Percentiles rank a stretch among this genome's conserved stretches.
These are phyloP conservation scores for Tetracentron sinense DNA, from an alignment of 164 flowering plant species.

Conservation along the genomic window DNA sequence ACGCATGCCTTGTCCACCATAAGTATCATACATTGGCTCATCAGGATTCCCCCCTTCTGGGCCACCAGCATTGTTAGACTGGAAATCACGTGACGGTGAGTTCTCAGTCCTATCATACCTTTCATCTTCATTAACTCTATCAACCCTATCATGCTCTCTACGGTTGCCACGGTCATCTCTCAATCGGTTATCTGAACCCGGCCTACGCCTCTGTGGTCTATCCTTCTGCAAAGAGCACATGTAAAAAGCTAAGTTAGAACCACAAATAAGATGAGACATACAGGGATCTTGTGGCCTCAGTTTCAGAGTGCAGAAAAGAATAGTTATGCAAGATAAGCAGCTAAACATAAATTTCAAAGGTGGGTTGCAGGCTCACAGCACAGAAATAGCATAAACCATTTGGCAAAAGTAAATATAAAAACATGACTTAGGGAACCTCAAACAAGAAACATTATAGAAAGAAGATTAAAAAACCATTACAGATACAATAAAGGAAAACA, in stretches of 20 bases:
- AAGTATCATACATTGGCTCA: slow-evolving; percentile 69
- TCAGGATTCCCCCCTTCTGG: slow-evolving; percentile 62
- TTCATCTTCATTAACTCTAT: slow-evolving; percentile 52
- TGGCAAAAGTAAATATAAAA: too few species aligned
- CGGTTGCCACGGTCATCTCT: slow-evolving; percentile 74
- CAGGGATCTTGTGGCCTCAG: background rate
- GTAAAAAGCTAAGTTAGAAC: background rate
- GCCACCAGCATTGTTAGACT: slow-evolving; percentile 46
- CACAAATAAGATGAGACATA: background rate
- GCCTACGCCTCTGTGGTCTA: slow-evolving; percentile 58
- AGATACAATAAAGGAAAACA: background rate
- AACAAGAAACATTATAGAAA: too few species aligned
- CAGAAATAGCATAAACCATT: too few species aligned
- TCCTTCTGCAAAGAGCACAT: slow-evolving; percentile 52
- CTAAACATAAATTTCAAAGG: too few species aligned
- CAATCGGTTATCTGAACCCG: slow-evolving; percentile 49
- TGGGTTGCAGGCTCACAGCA: too few species aligned
- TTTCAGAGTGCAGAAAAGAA: background rate
- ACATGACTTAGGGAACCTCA: too few species aligned
- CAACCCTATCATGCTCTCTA: slow-evolving; percentile 51
- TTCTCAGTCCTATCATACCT: slow-evolving; percentile 73
- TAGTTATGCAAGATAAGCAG: background rate
- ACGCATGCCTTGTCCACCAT: slow-evolving; percentile 70
- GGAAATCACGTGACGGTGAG: slow-evolving; percentile 56
- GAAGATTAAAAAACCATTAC: background rate